These are phyloP conservation scores for Yarrowia divulgata DNA, from an alignment of 805 yeast genomes.

Conservation along the genomic window DNA sequence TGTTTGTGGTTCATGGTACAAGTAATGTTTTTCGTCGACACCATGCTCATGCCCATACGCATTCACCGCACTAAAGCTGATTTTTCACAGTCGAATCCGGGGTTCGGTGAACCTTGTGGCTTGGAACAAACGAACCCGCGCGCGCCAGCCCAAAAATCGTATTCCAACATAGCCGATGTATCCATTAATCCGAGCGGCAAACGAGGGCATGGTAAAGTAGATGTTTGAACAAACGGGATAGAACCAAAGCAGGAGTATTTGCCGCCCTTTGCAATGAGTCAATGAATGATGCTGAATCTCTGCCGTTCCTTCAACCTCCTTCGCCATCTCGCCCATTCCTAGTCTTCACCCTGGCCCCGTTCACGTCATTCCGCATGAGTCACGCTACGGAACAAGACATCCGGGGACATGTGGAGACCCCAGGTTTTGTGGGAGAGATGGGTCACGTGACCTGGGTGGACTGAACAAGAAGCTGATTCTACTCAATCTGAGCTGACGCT, in stretches of 20 bases:
- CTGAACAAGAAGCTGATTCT: too few species aligned
- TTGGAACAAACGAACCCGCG: background rate
- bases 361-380: constrained; percentile 26
- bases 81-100: constrained; percentile 7
- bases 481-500: too few species aligned
- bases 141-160: background rate
- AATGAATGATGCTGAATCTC: too few species aligned
- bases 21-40: too few species aligned
- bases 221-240: background rate
- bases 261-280: background rate
- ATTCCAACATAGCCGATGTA: constrained; percentile 1
- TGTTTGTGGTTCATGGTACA: too few species aligned
- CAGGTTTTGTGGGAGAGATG: background rate
- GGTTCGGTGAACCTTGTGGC: constrained; percentile 6
- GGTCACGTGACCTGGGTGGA: background rate
- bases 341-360: background rate
- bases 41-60: too few species aligned
- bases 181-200: constrained; percentile 6
- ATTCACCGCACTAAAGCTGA: too few species aligned
- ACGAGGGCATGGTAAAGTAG: background rate
- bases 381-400: constrained; percentile 33
- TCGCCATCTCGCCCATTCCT: background rate
- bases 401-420: constrained; percentile 32
- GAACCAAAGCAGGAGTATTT: background rate
- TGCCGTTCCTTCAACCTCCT: too few species aligned